phyloP scores from a whole-genome alignment of 495 filamentous ascomycete genomes.

The Talaromyces ruber region DNA sequence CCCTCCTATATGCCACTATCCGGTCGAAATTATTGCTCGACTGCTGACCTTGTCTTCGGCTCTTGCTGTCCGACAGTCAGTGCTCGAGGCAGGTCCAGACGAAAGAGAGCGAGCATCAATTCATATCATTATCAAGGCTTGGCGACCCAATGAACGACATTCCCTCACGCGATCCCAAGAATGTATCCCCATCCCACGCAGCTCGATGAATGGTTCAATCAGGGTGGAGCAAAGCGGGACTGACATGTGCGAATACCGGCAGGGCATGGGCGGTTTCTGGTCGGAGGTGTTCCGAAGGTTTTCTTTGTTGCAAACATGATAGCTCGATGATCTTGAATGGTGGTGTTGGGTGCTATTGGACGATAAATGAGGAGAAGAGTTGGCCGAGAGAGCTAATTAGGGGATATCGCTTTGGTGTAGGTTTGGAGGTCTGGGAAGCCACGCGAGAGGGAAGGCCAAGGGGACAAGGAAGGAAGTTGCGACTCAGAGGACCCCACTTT shows the following conservation, averaged over 20 bases:
- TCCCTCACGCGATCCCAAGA: not conserved
- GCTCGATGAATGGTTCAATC: not conserved
- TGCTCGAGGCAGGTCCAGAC: conserved; percentile 1
- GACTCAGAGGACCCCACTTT: not conserved
- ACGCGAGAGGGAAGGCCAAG: not conserved
- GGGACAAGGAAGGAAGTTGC: not conserved
- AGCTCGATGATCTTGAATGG: not conserved
- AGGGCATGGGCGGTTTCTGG: not conserved
- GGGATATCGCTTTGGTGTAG: not conserved
- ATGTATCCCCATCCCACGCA: not conserved
- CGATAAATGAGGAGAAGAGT: not conserved
- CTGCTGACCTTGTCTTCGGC: not conserved
- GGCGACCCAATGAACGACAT: not conserved
- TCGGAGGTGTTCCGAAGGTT: not conserved
- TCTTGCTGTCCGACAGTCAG: not conserved
- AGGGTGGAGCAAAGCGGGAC: not conserved
- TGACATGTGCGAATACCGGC: not conserved
- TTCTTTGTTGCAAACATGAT: not conserved
- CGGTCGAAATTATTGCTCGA: not conserved
- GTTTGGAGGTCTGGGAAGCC: not conserved
- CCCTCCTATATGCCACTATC: not conserved
- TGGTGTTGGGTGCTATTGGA: not conserved
- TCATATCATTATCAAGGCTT: not conserved
- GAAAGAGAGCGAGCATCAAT: not conserved
- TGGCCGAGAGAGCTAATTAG: not conserved